These are phyloP conservation scores for Diatrype stigma DNA, from an alignment of 2,329 filamentous ascomycete species.

Conservation along the genomic window DNA sequence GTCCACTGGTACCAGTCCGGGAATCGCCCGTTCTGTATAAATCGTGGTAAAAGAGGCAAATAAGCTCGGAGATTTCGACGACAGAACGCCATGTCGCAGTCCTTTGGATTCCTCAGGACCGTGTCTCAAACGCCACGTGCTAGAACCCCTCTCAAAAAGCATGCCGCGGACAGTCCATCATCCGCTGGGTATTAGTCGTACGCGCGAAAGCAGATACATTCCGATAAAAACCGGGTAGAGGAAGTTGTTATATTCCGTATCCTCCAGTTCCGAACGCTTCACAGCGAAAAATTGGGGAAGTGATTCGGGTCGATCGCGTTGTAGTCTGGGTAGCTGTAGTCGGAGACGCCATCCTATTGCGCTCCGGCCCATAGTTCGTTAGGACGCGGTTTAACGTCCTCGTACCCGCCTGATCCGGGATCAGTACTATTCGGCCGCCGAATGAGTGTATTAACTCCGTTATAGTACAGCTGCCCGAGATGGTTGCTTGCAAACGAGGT, in stretches of 20 bases:
- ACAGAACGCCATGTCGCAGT: conserved; percentile 1
- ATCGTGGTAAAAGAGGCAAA: conserved; percentile 1
- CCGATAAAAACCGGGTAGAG: conserved; percentile 11
- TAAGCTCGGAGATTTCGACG: background rate
- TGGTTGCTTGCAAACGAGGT: conserved; percentile 54
- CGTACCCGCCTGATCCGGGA: conserved; percentile 54
- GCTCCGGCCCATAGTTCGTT: conserved; percentile 29
- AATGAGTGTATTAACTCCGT: conserved; percentile 54
- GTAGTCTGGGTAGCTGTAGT: background rate
- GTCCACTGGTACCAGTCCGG: conserved; percentile 6
- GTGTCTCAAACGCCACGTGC: conserved; percentile 12
- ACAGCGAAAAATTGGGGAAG: background rate
- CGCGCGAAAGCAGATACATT: conserved; percentile 17
- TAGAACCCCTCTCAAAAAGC: conserved; percentile 8
- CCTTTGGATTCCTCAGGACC: background rate
- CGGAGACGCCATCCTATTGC: conserved; percentile 31
- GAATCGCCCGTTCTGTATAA: background rate
- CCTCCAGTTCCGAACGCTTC: background rate
- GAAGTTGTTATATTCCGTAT: background rate
- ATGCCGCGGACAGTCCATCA: conserved; percentile 11
- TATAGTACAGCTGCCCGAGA: conserved; percentile 69
- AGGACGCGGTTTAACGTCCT: conserved; percentile 52
- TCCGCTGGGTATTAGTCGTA: conserved; percentile 23
- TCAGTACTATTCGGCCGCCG: conserved; percentile 74
- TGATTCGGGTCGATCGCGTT: background rate